Evolutionary conservation across 2,329 filamentous ascomycete genomes (phyloP), one percentile per base, ranked within the genome.

Genomic region (Penicillium sp.): DNA sequence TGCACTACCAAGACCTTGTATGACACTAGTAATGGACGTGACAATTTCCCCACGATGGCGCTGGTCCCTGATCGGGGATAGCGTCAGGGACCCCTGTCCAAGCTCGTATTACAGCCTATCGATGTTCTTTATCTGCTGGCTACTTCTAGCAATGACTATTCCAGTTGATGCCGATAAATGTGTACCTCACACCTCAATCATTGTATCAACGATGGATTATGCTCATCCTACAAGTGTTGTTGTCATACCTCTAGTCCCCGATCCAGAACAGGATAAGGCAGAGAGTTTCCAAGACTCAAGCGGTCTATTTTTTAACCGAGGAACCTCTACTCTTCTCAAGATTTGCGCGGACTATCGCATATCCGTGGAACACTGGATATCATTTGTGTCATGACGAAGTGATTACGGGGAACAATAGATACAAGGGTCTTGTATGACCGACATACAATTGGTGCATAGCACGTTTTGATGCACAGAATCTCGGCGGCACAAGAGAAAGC

Each of bases 61-160:
- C 44, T 31, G 45, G 43, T 6, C 13, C 26, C 49, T 9, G 16
- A 38, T 42, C 24, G 33, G 43, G 49, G 34, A 47, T 55, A 55
- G 53, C 45, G 45, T 29, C 53, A 55, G 53, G 53, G 28, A 55
- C 49, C 47, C 47, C 28, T 45, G 29, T 21, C 38, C 13, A 18
- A 36, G n/a, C 33, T 36, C 16, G 36, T 39, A 39, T 39, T 18
- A 10, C 16, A 18, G 18, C 16, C 13, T 26, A 43, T 21, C 36
- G 18, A 36, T 13, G 2, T 4, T 16, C 21, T 29, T 36, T 43
- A 23, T 43, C 18, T 15, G 29, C 3, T 49, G 36, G 16, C 29
- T 16, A 26, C 23, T 43, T 43, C 12, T 38, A 28, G 34, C 16
- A 49, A 38, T 39, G 12, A 6, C 21, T 18, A 6, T 10, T 2